phyloP scores from a whole-genome alignment of 2,329 filamentous ascomycete species.

The Paecilomyces variotii region DNA sequence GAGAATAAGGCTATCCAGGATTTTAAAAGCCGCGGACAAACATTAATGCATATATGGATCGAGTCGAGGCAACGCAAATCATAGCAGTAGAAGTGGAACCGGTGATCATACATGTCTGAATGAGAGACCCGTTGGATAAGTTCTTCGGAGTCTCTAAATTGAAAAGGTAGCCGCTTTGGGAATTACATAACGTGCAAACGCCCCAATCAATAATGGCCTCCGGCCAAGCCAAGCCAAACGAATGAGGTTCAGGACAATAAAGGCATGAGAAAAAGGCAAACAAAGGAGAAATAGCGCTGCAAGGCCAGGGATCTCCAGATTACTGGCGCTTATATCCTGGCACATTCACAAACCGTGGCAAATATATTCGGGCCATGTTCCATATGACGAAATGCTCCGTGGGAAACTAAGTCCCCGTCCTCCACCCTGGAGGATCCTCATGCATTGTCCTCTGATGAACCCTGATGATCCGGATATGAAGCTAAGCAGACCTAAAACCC shows the following conservation, averaged over 20 bases:
- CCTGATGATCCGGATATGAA: slow-evolving; percentile 24
- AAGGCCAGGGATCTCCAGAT: slow-evolving; percentile 1
- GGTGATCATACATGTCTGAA: slow-evolving; percentile 12
- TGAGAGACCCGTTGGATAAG: slow-evolving; percentile 5
- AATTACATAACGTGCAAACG: slow-evolving; percentile 12
- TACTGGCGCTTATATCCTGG: slow-evolving; percentile 18
- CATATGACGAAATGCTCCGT: slow-evolving; percentile 1
- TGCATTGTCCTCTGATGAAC: slow-evolving; percentile 12
- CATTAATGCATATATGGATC: background rate
- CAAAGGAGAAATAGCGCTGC: slow-evolving; percentile 3
- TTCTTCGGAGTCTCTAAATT: slow-evolving; percentile 11
- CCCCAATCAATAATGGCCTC: slow-evolving; percentile 7
- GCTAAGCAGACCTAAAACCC: slow-evolving; percentile 29
- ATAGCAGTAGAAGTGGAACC: background rate
- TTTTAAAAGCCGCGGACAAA: too few species aligned
- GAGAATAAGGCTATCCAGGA: background rate
- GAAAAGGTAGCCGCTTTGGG: slow-evolving; percentile 15
- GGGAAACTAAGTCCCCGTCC: background rate
- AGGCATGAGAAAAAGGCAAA: slow-evolving; percentile 20
- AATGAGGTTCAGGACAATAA: slow-evolving; percentile 2
- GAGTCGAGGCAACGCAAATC: background rate
- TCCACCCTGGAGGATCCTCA: background rate
- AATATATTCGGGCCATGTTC: background rate
- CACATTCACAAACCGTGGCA: slow-evolving; percentile 11
- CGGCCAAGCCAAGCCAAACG: background rate